Conservation (phyloP, 2,329 filamentous ascomycete genomes). For the Coniochaeta ligniaria region DNA sequence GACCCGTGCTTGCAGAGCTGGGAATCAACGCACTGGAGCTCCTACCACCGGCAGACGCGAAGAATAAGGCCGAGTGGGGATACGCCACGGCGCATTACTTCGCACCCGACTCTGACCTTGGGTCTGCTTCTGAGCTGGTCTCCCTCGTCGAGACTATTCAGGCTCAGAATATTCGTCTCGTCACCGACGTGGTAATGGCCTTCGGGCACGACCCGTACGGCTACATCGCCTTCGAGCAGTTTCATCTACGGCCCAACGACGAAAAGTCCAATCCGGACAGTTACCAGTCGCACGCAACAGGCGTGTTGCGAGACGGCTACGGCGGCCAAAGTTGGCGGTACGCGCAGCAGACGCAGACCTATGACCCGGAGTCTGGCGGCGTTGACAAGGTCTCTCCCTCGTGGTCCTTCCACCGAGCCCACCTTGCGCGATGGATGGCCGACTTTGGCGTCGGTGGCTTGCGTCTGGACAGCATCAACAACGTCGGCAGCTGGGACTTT, state of each 20-base stretch:
- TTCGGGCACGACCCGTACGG: constrained; percentile 16
- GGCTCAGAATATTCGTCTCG: constrained; percentile 8
- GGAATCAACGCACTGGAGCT: constrained; percentile 18
- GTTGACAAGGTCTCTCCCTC: constrained; percentile 7
- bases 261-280: constrained; percentile 15
- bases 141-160: constrained; percentile 12
- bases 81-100: constrained; percentile 17
- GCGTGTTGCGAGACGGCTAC: constrained; percentile 10
- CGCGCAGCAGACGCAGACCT: constrained; percentile 7
- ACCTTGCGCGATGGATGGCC: constrained; percentile 16
- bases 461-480: constrained; percentile 18
- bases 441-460: constrained; percentile 15
- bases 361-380: constrained; percentile 11
- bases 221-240: constrained; percentile 10
- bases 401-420: constrained; percentile 14
- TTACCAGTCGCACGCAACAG: constrained; percentile 12
- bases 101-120: constrained; percentile 15
- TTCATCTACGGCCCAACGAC: constrained; percentile 13
- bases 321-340: constrained; percentile 14
- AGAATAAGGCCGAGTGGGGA: constrained; percentile 12
- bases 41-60: constrained; percentile 15
- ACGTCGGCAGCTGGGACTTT: constrained; percentile 17
- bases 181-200: constrained; percentile 16
- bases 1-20: constrained; percentile 13
- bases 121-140: constrained; percentile 10